phyloP scores from a whole-genome alignment of 129 eudicot species.

The Saussurea involucrata region DNA sequence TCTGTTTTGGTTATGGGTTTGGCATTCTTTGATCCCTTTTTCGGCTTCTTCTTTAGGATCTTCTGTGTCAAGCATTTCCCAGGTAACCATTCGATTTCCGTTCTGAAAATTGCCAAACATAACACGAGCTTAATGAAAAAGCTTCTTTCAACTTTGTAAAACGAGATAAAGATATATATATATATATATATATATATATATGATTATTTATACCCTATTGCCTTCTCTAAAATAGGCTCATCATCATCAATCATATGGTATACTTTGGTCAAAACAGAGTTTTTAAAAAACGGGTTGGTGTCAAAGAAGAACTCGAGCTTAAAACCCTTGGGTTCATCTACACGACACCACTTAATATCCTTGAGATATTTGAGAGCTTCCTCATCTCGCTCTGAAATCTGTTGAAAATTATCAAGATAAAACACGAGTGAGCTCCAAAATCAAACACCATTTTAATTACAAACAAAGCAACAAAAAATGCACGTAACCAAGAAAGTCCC shows the following conservation, averaged over 20 bases:
- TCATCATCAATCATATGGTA: slow-evolving; percentile 95
- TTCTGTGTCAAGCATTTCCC: slow-evolving; percentile 88
- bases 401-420: neutral
- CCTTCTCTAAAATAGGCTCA: slow-evolving; percentile 91
- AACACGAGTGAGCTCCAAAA: neutral
- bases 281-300: slow-evolving; percentile 73
- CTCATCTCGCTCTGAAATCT: slow-evolving; percentile 88
- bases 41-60: slow-evolving; percentile 68
- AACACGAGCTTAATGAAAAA: neutral
- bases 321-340: slow-evolving; percentile 83
- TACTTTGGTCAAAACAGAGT: slow-evolving; percentile 65
- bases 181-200: neutral
- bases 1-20: slow-evolving; percentile 73
- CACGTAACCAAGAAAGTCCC: neutral
- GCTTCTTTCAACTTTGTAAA: neutral
- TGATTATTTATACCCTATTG: slow-evolving; percentile 88
- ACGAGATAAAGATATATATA: neutral
- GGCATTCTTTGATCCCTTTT: slow-evolving; percentile 69
- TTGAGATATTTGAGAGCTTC: slow-evolving; percentile 76
- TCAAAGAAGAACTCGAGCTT: slow-evolving; percentile 84
- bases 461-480: neutral
- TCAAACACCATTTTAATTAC: neutral
- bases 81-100: slow-evolving; percentile 77
- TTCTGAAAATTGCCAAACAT: slow-evolving; percentile 33
- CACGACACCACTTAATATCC: slow-evolving; percentile 80